A percentile compares a stretch with the other conserved stretches of the same genome.
Evolutionary conservation across 2,329 filamentous ascomycete genomes (phyloP).

Genomic region (Scolecobasidium constrictum): DNA sequence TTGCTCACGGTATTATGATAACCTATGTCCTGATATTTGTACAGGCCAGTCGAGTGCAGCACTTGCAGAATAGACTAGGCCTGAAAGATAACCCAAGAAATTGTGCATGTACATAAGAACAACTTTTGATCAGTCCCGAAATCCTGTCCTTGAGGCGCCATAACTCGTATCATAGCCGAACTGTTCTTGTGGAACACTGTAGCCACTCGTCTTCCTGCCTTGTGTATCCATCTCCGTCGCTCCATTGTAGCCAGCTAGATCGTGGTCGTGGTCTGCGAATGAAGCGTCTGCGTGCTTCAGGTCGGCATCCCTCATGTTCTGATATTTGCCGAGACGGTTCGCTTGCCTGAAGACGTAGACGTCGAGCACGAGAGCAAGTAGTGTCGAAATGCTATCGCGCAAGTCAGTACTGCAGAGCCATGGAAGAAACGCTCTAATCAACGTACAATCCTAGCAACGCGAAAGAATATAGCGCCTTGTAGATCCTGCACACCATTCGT

Average conservation of each 20-base stretch:
- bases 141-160: neutral
- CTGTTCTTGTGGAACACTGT: conserved; percentile 30
- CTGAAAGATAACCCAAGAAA: too few species aligned
- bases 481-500: conserved; percentile 44
- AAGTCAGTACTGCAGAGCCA: neutral
- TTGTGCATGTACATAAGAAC: too few species aligned
- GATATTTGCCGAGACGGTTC: conserved; percentile 37
- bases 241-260: conserved; percentile 15
- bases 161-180: conserved; percentile 23
- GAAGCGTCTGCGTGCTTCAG: conserved; percentile 17
- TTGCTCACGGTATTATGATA: too few species aligned
- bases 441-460: conserved; percentile 35
- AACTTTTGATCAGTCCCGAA: neutral
- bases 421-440: conserved; percentile 3
- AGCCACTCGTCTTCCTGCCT: conserved; percentile 21
- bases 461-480: conserved; percentile 51
- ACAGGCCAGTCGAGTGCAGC: too few species aligned
- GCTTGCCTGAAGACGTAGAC: conserved; percentile 35
- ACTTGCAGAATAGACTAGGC: too few species aligned
- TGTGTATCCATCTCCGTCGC: conserved; percentile 21
- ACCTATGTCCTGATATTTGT: too few species aligned
- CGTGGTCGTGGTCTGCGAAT: conserved; percentile 11
- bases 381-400: conserved; percentile 30
- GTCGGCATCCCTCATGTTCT: conserved; percentile 32
- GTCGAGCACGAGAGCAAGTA: conserved; percentile 40